These are phyloP conservation scores for Margaritispora aquatica DNA, from an alignment of 495 filamentous ascomycete species.

Conservation along the genomic window DNA sequence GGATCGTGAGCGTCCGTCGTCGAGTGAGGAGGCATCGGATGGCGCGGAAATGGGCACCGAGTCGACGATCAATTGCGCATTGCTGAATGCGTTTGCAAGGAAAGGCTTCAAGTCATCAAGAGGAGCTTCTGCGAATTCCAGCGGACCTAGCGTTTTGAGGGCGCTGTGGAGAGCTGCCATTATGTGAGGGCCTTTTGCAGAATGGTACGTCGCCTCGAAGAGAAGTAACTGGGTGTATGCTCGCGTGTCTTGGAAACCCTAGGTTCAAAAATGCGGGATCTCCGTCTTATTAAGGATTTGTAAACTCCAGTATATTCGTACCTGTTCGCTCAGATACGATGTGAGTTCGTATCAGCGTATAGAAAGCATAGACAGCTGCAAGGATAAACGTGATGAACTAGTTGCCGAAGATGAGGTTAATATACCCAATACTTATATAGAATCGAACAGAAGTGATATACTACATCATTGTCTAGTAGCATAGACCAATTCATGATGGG, in stretches of 20 bases:
- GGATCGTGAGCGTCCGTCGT: slow-evolving; percentile 30
- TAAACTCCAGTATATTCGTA: neutral
- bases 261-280: neutral
- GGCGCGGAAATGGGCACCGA: slow-evolving; percentile 60
- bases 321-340: no score
- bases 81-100: slow-evolving; percentile 48
- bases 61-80: slow-evolving; percentile 65
- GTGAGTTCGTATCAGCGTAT: neutral
- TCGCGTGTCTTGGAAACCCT: no score
- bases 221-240: neutral
- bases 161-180: slow-evolving; percentile 68
- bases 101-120: slow-evolving; percentile 47
- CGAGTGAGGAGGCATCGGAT: neutral
- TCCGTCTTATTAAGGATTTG: neutral
- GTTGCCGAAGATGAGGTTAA: neutral
- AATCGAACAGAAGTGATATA: neutral
- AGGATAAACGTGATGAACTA: neutral
- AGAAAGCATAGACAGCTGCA: neutral
- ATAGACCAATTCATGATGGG: neutral
- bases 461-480: neutral
- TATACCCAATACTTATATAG: neutral
- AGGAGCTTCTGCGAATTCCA: slow-evolving; percentile 58
- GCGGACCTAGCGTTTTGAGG: slow-evolving; percentile 66
- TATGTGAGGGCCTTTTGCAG: neutral
- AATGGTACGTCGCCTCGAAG: neutral